phyloP scores from a whole-genome alignment of 2,329 filamentous ascomycete genomes.

The Exophiala aquamarina region DNA sequence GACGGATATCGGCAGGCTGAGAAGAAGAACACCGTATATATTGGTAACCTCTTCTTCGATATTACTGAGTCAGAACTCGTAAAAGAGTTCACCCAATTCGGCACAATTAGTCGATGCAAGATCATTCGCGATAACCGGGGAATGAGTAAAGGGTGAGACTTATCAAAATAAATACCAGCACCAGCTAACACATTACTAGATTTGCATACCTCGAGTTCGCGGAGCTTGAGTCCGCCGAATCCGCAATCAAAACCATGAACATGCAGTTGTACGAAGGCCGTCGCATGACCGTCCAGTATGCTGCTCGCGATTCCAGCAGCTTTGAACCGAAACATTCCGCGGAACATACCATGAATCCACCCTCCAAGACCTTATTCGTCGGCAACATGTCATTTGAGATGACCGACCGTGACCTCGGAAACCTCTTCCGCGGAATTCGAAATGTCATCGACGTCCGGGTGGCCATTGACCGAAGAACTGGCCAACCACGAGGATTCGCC shows the following conservation, averaged over 20 bases:
- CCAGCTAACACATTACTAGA: slow-evolving; percentile 39
- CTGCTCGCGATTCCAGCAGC: slow-evolving; percentile 37
- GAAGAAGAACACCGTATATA: slow-evolving; percentile 56
- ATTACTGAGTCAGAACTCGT: slow-evolving; percentile 61
- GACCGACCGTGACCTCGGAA: slow-evolving; percentile 78
- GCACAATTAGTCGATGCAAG: slow-evolving; percentile 52
- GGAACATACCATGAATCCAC: slow-evolving; percentile 38
- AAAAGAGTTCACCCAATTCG: slow-evolving; percentile 60
- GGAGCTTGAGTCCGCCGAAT: slow-evolving; percentile 51
- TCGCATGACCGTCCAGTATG: slow-evolving; percentile 62
- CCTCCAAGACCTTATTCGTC: slow-evolving; percentile 71
- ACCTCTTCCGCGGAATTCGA: slow-evolving; percentile 68
- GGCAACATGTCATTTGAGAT: slow-evolving; percentile 86
- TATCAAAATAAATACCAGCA: slow-evolving; percentile 1
- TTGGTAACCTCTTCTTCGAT: slow-evolving; percentile 71
- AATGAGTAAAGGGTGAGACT: slow-evolving; percentile 66
- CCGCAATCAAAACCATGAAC: slow-evolving; percentile 60
- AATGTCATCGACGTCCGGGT: slow-evolving; percentile 76
- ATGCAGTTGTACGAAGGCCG: slow-evolving; percentile 64
- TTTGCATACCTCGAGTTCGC: slow-evolving; percentile 68
- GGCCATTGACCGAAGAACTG: slow-evolving; percentile 77
- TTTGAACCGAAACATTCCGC: no score
- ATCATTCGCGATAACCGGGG: slow-evolving; percentile 63
- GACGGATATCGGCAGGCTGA: no score
- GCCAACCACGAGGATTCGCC: slow-evolving; percentile 78